Base-by-base conservation (phyloP, 768 basidiomycete genomes). In the Boletus subparvulus region DNA sequence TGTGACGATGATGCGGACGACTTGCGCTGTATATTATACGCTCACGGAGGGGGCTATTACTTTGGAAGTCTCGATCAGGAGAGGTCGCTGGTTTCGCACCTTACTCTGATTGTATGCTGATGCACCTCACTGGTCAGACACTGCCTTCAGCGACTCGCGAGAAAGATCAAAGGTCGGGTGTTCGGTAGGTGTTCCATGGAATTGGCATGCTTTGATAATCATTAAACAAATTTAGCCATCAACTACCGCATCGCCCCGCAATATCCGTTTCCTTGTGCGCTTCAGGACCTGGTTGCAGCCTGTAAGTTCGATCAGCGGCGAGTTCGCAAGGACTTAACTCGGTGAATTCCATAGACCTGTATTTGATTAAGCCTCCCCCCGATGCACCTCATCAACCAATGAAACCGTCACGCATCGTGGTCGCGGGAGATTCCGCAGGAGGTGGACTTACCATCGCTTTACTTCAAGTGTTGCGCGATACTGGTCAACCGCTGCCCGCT, bases 361-460 rank as follows among this genome's bases (percentile, higher is more conserved):
- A 88, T 73, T 77, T 99, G 26, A 93, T 95, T 57, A 77, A 80
- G n/a, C 94, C 96, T 1, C 96, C 96, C 7, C 78, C 84, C 8
- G 88, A 77, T 4, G 85, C 91, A 6, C 77, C 82, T 19, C 97
- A 98, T 73, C 71, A 74, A 14, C 83, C 96, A 0, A 85, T 99
- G 6, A 80, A 87, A 44, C 94, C 97, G 0, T 78, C 80, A 0
- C 86, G 87, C 62, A 88, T 99, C 36, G 81, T 98, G 12, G 75
- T 98, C 17, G 87, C 87, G 0, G 97, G 97, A 3, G 94, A 94
- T 73, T 94, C 92, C 21, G 95, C 96, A 0, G 97, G 97, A 7
- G 97, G 94, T 9, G 94, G 93, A 0, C 76, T 98, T 13, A 81
- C 84, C 1, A 74, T 98, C 48, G 88, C 94, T 5, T 77, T 97